Evolutionary conservation across 2,329 filamentous ascomycete species (phyloP).

Genomic region (Sarocladium strictum): DNA sequence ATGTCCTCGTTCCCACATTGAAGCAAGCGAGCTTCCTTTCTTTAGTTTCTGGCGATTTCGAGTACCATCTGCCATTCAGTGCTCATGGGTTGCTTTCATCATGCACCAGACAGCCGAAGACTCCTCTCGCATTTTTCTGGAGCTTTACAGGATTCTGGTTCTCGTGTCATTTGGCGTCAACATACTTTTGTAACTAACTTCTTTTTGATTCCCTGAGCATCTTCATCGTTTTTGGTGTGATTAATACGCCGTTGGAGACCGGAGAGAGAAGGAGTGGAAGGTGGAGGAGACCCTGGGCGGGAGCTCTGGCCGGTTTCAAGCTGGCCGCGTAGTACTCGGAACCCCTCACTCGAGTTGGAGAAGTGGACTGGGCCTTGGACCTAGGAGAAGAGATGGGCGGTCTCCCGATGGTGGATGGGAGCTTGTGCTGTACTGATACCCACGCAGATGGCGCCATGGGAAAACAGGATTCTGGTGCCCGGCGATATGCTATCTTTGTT

Average conservation of each 20-base stretch:
- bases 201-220: background rate
- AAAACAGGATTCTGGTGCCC: background rate
- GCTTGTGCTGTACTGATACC: conserved; percentile 9
- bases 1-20: background rate
- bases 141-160: background rate
- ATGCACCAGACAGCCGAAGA: background rate
- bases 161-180: background rate
- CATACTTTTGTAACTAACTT: background rate
- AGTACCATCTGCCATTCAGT: background rate
- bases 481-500: background rate
- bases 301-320: background rate
- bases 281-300: background rate
- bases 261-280: background rate
- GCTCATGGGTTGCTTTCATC: background rate
- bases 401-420: background rate
- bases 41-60: background rate
- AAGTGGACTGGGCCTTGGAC: background rate
- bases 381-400: background rate
- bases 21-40: conserved; percentile 9
- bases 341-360: background rate
- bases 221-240: background rate
- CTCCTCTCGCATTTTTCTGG: background rate
- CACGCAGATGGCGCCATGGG: conserved; percentile 6
- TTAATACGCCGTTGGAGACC: background rate
- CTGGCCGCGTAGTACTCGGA: no score